These are phyloP conservation scores for Pseudozyma hubeiensis DNA, from an alignment of 1,284 basidiomycete species.

Conservation along the genomic window DNA sequence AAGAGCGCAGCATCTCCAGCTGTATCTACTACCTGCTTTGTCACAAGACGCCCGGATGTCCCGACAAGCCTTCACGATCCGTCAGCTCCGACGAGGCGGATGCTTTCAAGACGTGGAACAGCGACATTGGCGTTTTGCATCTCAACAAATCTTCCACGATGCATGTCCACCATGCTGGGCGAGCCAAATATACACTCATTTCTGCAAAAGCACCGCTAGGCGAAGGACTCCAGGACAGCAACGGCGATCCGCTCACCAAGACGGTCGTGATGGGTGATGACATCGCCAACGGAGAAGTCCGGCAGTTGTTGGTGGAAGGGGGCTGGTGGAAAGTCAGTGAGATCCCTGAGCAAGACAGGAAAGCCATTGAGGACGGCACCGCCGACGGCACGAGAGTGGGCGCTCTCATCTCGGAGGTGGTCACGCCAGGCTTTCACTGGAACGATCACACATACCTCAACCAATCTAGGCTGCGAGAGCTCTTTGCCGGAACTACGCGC, in stretches of 20 bases:
- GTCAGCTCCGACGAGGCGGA: constrained; percentile 20
- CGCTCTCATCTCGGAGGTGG: constrained; percentile 52
- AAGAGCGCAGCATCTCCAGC: constrained; percentile 34
- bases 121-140: constrained; percentile 48
- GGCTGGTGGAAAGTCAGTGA: constrained; percentile 59
- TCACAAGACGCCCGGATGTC: constrained; percentile 28
- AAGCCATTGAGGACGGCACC: constrained; percentile 9
- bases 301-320: constrained; percentile 50
- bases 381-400: constrained; percentile 26
- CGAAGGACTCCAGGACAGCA: constrained; percentile 29
- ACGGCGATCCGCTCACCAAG: constrained; percentile 37
- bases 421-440: constrained; percentile 55
- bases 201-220: constrained; percentile 46
- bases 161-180: constrained; percentile 52
- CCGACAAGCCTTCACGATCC: constrained; percentile 10
- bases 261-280: constrained; percentile 50
- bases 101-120: constrained; percentile 39
- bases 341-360: constrained; percentile 34
- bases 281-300: constrained; percentile 41
- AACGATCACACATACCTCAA: constrained; percentile 51
- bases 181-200: constrained; percentile 53
- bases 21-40: constrained; percentile 54
- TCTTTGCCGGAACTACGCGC: constrained; percentile 28
- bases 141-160: constrained; percentile 51
- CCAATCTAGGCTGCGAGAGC: constrained; percentile 28